Conservation (phyloP, 495 filamentous ascomycete species). For the Podospora bellae-mahoneyi region DNA sequence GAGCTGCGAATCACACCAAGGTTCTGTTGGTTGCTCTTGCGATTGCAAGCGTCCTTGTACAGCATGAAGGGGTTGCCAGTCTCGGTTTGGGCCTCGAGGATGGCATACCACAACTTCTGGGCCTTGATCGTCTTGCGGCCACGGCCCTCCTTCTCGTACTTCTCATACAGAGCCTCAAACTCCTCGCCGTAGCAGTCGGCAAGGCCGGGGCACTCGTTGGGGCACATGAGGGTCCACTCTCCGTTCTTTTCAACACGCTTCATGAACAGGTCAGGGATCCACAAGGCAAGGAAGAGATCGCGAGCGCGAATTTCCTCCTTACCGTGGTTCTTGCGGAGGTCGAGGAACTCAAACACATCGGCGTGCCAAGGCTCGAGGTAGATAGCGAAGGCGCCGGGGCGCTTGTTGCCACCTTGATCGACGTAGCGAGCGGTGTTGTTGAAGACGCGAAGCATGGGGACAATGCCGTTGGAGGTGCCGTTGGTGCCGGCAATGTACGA, state of each 20-base stretch:
- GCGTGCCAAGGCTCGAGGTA: conserved; percentile 99
- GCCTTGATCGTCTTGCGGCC: conserved; percentile 90
- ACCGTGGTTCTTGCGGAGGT: conserved; percentile 97
- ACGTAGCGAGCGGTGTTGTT: conserved; percentile 99
- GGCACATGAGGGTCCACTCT: conserved; percentile 97
- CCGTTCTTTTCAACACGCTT: conserved; percentile 94
- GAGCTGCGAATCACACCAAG: conserved; percentile 96
- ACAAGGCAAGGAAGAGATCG: conserved; percentile 95
- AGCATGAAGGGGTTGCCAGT: conserved; percentile 99
- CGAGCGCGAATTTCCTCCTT: conserved; percentile 97
- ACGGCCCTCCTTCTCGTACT: conserved; percentile 85
- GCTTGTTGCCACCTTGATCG: conserved; percentile 98
- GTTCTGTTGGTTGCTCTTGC: conserved; percentile 99
- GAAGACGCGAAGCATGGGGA: conserved; percentile 97
- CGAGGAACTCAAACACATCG: conserved; percentile 95
- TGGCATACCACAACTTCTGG: conserved; percentile 98
- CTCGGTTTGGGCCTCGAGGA: conserved; percentile 96
- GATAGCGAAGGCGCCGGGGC: conserved; percentile 95
- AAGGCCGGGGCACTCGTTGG: conserved; percentile 88
- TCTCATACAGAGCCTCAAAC: conserved; percentile 91
- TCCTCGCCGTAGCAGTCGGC: conserved; percentile 97
- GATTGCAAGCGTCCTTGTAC: conserved; percentile 97
- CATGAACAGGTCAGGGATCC: conserved; percentile 99
- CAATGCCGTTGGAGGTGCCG: conserved; percentile 93
- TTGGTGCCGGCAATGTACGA: conserved; percentile 98